Conservation (phyloP, 495 filamentous ascomycete genomes). For the Podospora pseudoanserina region DNA sequence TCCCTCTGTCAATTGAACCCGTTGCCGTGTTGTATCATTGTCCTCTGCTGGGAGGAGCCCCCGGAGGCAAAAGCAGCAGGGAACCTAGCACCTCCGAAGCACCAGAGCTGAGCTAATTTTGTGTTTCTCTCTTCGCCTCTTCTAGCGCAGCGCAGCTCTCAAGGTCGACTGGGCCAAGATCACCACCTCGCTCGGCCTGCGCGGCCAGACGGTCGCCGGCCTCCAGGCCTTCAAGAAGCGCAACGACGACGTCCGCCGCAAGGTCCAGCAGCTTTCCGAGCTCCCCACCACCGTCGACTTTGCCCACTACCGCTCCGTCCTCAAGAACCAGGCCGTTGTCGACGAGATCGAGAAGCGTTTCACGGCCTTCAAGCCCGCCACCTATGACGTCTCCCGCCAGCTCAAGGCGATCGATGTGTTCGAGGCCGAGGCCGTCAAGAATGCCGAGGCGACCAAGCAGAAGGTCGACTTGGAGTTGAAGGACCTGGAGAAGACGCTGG, state of each 20-base stretch:
- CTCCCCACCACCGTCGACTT: slow-evolving; percentile 86
- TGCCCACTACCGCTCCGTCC: slow-evolving; percentile 77
- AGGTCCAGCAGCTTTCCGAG: slow-evolving; percentile 72
- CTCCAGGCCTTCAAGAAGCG: slow-evolving; percentile 98
- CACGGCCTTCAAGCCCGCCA: slow-evolving; percentile 80
- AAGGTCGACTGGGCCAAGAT: slow-evolving; percentile 99
- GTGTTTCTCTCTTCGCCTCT: background rate
- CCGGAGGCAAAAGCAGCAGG: background rate
- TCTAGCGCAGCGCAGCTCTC: slow-evolving; percentile 77
- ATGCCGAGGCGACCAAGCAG: slow-evolving; percentile 90
- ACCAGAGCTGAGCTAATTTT: slow-evolving; percentile 50
- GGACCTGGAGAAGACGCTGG: slow-evolving; percentile 87
- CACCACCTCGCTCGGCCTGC: slow-evolving; percentile 86
- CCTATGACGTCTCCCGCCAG: slow-evolving; percentile 86
- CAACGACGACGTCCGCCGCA: slow-evolving; percentile 97
- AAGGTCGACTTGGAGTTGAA: slow-evolving; percentile 89
- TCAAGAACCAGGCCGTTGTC: slow-evolving; percentile 92
- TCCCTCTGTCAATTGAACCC: slow-evolving; percentile 25
- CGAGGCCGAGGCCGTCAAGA: slow-evolving; percentile 94
- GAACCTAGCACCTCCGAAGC: background rate
- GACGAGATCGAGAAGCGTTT: slow-evolving; percentile 96
- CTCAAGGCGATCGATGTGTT: slow-evolving; percentile 97
- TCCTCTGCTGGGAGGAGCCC: background rate
- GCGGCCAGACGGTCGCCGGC: slow-evolving; percentile 84
- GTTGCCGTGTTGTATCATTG: background rate